Evolutionary conservation across 768 basidiomycete genomes (phyloP).

Genomic region (Tephrocybe rancida): DNA sequence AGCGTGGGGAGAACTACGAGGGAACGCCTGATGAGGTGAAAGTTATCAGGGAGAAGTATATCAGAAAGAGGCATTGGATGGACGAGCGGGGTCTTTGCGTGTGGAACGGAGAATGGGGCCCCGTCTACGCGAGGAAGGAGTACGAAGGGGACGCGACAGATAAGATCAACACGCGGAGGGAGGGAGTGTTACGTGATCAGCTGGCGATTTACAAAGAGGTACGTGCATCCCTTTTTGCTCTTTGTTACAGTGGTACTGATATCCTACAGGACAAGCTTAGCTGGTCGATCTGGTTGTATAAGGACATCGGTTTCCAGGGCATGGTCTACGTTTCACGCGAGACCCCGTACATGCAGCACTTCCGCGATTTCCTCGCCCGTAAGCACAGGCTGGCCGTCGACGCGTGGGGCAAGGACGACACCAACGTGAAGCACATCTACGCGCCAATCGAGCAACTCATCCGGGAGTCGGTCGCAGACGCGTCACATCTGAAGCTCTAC

Average conservation of each 20-base stretch:
- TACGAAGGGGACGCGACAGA: slow-evolving; percentile 63
- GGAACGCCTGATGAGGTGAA: slow-evolving; percentile 53
- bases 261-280: slow-evolving; percentile 61
- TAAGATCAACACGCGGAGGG: slow-evolving; percentile 63
- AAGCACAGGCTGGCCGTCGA: slow-evolving; percentile 79
- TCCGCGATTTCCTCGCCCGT: slow-evolving; percentile 69
- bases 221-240: slow-evolving; percentile 42
- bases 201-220: slow-evolving; percentile 70
- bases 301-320: slow-evolving; percentile 84
- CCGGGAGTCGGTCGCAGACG: slow-evolving; percentile 41
- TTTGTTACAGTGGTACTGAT: slow-evolving; percentile 46
- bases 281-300: slow-evolving; percentile 91
- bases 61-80: slow-evolving; percentile 80
- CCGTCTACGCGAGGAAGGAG: slow-evolving; percentile 70
- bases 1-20: slow-evolving; percentile 52
- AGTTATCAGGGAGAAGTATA: slow-evolving; percentile 57
- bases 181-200: slow-evolving; percentile 72
- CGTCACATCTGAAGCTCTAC: slow-evolving; percentile 53
- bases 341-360: slow-evolving; percentile 71
- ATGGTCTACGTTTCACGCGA: slow-evolving; percentile 73
- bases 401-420: slow-evolving; percentile 77
- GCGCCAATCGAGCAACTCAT: slow-evolving; percentile 66
- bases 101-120: slow-evolving; percentile 88
- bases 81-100: slow-evolving; percentile 65
- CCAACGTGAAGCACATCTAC: slow-evolving; percentile 57